Evolutionary conservation across 192 early-diverging fungal species (phyloP), one percentile per base, ranked within the genome.

Genomic region (Phycomyces nitens): DNA sequence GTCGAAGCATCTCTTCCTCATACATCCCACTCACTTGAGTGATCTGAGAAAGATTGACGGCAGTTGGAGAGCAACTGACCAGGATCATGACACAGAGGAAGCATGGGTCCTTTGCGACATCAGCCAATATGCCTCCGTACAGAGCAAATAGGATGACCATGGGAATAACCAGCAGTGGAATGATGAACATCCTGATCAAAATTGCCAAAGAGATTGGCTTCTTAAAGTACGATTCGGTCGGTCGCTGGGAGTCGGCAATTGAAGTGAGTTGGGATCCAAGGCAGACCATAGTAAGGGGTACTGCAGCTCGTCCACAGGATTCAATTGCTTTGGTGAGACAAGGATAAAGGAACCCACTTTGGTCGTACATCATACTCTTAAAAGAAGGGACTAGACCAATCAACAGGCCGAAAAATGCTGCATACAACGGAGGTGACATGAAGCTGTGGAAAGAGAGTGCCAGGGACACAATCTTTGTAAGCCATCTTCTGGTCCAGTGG

Each of bases 211-310:
- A 50, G 2, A 74, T 53, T 3, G 80, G 72, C 3, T 61, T 59
- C 18, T 57, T 54, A 20, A 7, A 34, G 29, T 34, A 5, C 7
- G 29, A 5, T 34, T 34, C 29, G 29, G 29, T 34, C 7, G 29
- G 29, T 38, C 26, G 39, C 7, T 71, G 70, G 21, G 53, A 39
- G 12, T 59, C 22, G 47, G 49, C 24, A 27, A 72, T 66, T 0
- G 51, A 51, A 14, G 52, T 75, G 1, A 85, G 66, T 64, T 91
- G 89, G 11, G 87, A 84, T 2, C 91, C 91, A 9, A 93, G 83
- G 60, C 88, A 88, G 3, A 90, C 74, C 47, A 93, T 68, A 22
- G 89, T 89, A 57, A 91, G 74, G 2, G 91, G 91, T 23, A 93
- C 89, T 5, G 88, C 88, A 6, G 88, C 89, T 24, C 82, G 77